A percentile compares a stretch with the other conserved stretches of the same genome.
Evolutionary conservation across 768 basidiomycete genomes (phyloP).

Genomic region (Exidia glandulosa): DNA sequence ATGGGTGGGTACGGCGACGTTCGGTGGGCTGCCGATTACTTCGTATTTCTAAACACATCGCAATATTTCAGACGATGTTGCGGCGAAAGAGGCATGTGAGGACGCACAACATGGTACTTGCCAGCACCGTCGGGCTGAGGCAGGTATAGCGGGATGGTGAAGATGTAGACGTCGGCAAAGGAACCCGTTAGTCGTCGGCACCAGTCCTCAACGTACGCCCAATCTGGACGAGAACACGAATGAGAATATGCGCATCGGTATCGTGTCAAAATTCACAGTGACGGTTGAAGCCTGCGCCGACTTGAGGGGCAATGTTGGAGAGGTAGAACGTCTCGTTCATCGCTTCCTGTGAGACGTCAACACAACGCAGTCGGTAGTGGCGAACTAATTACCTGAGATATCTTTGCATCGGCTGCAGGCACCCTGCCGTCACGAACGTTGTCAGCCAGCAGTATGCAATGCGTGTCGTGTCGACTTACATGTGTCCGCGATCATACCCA

Average conservation of each 20-base stretch:
- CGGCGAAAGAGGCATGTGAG: not conserved
- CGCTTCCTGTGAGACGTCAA: constrained; percentile 42
- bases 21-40: constrained; percentile 88
- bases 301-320: constrained; percentile 96
- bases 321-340: constrained; percentile 96
- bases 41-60: constrained; percentile 87
- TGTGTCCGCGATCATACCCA: constrained; percentile 94
- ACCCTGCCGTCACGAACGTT: constrained; percentile 42
- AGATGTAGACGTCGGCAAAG: constrained; percentile 93
- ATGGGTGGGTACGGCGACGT: constrained; percentile 89
- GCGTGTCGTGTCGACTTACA: constrained; percentile 56
- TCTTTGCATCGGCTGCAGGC: constrained; percentile 91
- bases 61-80: no score
- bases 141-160: constrained; percentile 94
- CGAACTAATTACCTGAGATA: constrained; percentile 48
- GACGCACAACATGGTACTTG: constrained; percentile 87
- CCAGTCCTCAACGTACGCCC: constrained; percentile 96
- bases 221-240: constrained; percentile 41
- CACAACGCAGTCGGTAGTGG: not conserved
- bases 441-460: not conserved
- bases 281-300: constrained; percentile 93
- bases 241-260: not conserved
- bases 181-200: constrained; percentile 78
- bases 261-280: constrained; percentile 53
- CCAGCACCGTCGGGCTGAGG: constrained; percentile 78